Evolutionary conservation across 2,329 filamentous ascomycete species (phyloP).

Genomic region (Gnomoniopsis sp.): DNA sequence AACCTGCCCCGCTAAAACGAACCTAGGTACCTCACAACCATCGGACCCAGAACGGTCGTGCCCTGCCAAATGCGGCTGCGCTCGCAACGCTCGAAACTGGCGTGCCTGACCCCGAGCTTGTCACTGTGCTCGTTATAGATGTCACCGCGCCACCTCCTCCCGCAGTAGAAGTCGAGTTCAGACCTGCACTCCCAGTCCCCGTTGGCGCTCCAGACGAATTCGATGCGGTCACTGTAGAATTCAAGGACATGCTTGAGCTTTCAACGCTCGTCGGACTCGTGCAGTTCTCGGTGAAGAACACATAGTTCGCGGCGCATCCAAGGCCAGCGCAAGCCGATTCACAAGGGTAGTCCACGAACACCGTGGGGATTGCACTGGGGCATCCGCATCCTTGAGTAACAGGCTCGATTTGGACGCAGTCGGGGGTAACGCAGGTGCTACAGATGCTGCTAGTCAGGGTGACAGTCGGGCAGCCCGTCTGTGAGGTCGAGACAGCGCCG

Average conservation of each 20-base stretch:
- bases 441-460: constrained; percentile 19
- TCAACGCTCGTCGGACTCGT: background rate
- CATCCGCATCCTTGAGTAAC: constrained; percentile 20
- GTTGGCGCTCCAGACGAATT: constrained; percentile 5
- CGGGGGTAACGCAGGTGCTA: constrained; percentile 16
- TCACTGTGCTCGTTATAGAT: background rate
- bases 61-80: constrained; percentile 5
- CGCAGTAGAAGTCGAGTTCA: background rate
- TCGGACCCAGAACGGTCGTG: constrained; percentile 8
- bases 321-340: constrained; percentile 16
- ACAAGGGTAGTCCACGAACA: constrained; percentile 17
- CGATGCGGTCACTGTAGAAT: background rate
- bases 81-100: constrained; percentile 5
- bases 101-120: constrained; percentile 1
- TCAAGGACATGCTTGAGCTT: background rate
- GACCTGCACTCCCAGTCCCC: background rate
- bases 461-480: constrained; percentile 20
- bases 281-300: constrained; percentile 15
- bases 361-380: constrained; percentile 15
- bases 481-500: background rate
- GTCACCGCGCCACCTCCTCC: background rate
- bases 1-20: too few species aligned
- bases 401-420: constrained; percentile 18
- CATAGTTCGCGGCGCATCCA: constrained; percentile 17
- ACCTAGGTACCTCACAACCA: background rate